Base-by-base conservation (phyloP, 2,329 filamentous ascomycete species). In the Fusarium oligoseptatum region DNA sequence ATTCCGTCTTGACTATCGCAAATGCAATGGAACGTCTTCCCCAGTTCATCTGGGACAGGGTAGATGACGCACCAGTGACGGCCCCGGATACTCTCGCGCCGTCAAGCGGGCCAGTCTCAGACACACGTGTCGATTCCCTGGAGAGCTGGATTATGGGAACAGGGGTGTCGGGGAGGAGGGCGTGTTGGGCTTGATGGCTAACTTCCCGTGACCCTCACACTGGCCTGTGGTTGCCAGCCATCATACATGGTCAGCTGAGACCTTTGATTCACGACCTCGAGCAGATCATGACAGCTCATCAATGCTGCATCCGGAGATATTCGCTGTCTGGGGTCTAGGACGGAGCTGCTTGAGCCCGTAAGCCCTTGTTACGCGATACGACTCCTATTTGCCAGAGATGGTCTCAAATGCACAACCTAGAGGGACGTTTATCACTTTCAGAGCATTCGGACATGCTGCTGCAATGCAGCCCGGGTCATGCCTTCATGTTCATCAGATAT, bases 231-330 rank as follows among this genome's bases (percentile, higher is more conserved):
- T 67, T 69, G 69, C 65, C 60, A 56, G 56, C 34, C 45, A 61
- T 57, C 41, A 57, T 45, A 45, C 36, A 69, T 68, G 61, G 69
- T 70, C 71, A 75, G 64, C 66, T 67, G 68, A 48, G 64, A 36
- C 57, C 39, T 67, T 52, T 64, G 36, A 55, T 70, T 75, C 62
- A 66, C 65, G 41, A 34, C 48, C 36, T 37, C 34, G 55, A 41
- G 73, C 55, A 63, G 70, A 73, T 73, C 69, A 69, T 72, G 71
- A 76, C 77, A 79, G 71, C 76, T 67, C 77, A 78, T 64, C 76
- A 76, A 48, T 66, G 50, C 66, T 72, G 74, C 73, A 79, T 76
- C 70, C 62, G 62, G 27, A 62, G 63, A 39, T 60, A 20, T 37
- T 67, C 60, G 64, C 68, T 61, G 70, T 79, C 52, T 71, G 39